phyloP scores from a whole-genome alignment of 768 basidiomycete species.

The Panus rudis region DNA sequence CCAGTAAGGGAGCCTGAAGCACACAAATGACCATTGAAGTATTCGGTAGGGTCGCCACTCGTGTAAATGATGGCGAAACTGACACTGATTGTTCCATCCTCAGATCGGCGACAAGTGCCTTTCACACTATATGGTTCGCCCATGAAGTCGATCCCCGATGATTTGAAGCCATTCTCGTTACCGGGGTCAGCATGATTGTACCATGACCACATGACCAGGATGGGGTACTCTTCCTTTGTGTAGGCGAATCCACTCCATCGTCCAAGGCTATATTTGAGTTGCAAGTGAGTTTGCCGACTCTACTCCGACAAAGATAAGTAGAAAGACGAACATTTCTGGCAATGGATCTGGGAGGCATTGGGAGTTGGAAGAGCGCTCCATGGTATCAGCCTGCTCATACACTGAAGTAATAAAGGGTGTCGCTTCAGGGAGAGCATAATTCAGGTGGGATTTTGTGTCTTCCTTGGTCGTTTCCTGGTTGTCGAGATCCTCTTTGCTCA shows the following conservation, averaged over 20 bases:
- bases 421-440: too few species aligned
- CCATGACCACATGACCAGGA: conserved; percentile 10
- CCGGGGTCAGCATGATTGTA: conserved; percentile 1
- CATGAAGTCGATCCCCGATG: conserved; percentile 6
- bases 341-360: too few species aligned
- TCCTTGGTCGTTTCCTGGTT: too few species aligned
- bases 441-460: too few species aligned
- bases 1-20: conserved; percentile 6
- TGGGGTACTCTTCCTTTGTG: conserved; percentile 8
- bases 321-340: too few species aligned
- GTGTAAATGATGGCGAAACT: conserved; percentile 11
- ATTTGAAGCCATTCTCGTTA: conserved; percentile 2
- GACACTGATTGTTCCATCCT: conserved; percentile 9
- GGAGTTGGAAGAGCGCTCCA: too few species aligned
- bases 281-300: too few species aligned
- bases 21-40: conserved; percentile 9
- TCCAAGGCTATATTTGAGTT: conserved; percentile 5
- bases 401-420: too few species aligned
- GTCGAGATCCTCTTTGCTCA: too few species aligned
- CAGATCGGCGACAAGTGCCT: conserved; percentile 11
- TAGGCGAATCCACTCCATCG: conserved; percentile 12
- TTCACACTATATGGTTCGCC: conserved; percentile 8
- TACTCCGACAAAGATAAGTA: too few species aligned
- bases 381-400: too few species aligned
- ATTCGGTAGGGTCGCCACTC: conserved; percentile 2